These are phyloP conservation scores for Metschnikowia corniflorae DNA, from an alignment of 805 yeast genomes.

Conservation along the genomic window DNA sequence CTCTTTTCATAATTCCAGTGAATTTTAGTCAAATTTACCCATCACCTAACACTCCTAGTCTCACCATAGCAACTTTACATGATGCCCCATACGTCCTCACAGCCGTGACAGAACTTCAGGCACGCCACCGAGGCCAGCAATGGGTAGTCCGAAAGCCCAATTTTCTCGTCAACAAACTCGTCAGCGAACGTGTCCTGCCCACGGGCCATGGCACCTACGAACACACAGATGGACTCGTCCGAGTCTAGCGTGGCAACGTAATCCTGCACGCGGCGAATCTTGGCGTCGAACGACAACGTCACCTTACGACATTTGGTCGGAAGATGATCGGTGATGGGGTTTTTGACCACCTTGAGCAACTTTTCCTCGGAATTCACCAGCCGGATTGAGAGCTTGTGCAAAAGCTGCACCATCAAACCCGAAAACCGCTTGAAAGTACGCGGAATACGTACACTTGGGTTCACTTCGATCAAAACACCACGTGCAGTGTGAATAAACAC, in stretches of 20 bases:
- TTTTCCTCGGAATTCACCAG: slow-evolving; percentile 95
- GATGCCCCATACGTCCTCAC: slow-evolving; percentile 97
- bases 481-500: slow-evolving; percentile 95
- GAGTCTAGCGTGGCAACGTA: slow-evolving; percentile 75
- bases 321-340: slow-evolving; percentile 94
- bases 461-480: slow-evolving; percentile 92
- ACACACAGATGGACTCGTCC: slow-evolving; percentile 94
- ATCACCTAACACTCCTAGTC: too few relatives aligned
- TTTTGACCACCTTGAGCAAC: slow-evolving; percentile 88
- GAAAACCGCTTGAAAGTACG: slow-evolving; percentile 97
- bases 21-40: too few relatives aligned
- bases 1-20: too few relatives aligned
- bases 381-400: slow-evolving; percentile 88
- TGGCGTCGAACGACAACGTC: slow-evolving; percentile 90
- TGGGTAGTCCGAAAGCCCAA: slow-evolving; percentile 93
- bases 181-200: slow-evolving; percentile 98
- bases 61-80: too few relatives aligned
- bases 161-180: slow-evolving; percentile 92
- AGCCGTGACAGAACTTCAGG: slow-evolving; percentile 96
- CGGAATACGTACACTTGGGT: slow-evolving; percentile 95
- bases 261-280: slow-evolving; percentile 82
- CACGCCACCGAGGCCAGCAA: slow-evolving; percentile 97
- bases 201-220: slow-evolving; percentile 99
- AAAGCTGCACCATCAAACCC: slow-evolving; percentile 94
- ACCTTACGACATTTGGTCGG: slow-evolving; percentile 94